phyloP scores from a whole-genome alignment of 1,284 basidiomycete species.

The Naganishia sp. region DNA sequence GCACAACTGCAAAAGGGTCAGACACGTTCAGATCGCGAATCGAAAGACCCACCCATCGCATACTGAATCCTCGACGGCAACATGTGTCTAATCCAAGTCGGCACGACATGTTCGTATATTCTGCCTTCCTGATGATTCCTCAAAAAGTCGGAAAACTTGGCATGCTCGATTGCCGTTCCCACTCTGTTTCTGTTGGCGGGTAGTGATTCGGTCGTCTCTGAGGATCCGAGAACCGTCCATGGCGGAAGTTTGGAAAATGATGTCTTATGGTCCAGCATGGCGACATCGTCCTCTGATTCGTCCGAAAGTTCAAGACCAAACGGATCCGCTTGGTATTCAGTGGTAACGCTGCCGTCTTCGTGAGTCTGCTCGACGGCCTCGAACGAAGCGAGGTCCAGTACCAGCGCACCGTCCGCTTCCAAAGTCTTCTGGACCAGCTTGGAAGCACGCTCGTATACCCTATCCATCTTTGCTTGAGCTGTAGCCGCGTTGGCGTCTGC shows the following conservation, averaged over 20 bases:
- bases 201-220: conserved; percentile 30
- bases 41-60: conserved; percentile 66
- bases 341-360: conserved; percentile 62
- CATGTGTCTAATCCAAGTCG: conserved; percentile 72
- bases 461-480: conserved; percentile 66
- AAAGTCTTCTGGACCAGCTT: conserved; percentile 83
- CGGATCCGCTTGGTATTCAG: conserved; percentile 51
- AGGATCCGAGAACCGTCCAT: conserved; percentile 40
- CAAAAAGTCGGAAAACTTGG: conserved; percentile 72
- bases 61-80: conserved; percentile 78
- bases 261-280: conserved; percentile 43
- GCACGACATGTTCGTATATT: conserved; percentile 79
- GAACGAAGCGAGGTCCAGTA: conserved; percentile 87
- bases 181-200: conserved; percentile 51
- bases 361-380: conserved; percentile 77
- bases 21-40: not conserved
- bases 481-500: conserved; percentile 33
- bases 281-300: conserved; percentile 35
- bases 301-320: conserved; percentile 36
- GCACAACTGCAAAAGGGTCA: conserved; percentile 63
- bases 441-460: conserved; percentile 82
- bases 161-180: conserved; percentile 69
- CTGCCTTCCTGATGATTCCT: conserved; percentile 75
- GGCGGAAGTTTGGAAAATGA: conserved; percentile 44
- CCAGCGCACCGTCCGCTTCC: conserved; percentile 85